A percentile compares a stretch with the other conserved stretches of the same genome.
Conservation (phyloP, 768 basidiomycete genomes). For the Psilocybe subaeruginosa region DNA sequence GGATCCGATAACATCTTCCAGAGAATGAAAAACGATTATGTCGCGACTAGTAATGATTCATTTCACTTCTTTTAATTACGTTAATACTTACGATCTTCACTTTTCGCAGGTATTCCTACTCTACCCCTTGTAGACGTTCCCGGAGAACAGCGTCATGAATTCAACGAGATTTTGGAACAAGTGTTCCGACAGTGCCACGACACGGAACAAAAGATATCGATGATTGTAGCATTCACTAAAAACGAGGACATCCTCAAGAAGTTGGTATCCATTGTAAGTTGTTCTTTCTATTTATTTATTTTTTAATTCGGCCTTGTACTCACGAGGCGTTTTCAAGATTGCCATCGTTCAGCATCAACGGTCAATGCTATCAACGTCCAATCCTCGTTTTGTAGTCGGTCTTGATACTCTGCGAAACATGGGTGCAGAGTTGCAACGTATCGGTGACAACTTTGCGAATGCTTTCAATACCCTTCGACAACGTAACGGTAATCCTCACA, state of each 20-base stretch:
- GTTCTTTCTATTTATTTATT: background rate
- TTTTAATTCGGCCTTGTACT: constrained; percentile 3
- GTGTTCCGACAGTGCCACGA: constrained; percentile 47
- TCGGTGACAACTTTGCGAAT: constrained; percentile 40
- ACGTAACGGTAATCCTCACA: background rate
- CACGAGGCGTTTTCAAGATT: constrained; percentile 29
- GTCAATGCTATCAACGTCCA: constrained; percentile 33
- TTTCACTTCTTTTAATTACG: background rate
- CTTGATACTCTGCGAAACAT: constrained; percentile 46
- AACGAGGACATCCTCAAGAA: constrained; percentile 51
- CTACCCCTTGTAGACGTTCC: constrained; percentile 45
- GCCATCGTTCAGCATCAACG: constrained; percentile 49
- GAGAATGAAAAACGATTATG: constrained; percentile 36
- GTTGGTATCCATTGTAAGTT: constrained; percentile 58
- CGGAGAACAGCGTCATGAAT: constrained; percentile 57
- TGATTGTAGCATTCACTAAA: constrained; percentile 49
- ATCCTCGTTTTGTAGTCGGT: constrained; percentile 43
- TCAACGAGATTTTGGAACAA: constrained; percentile 51
- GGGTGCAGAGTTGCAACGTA: constrained; percentile 42
- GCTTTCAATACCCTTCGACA: constrained; percentile 22
- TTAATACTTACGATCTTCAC: background rate
- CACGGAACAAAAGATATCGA: constrained; percentile 51
- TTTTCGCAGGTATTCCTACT: constrained; percentile 33
- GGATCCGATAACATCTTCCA: constrained; percentile 22
- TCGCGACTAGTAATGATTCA: constrained; percentile 23